Conservation (phyloP, 164 flowering plant genomes). For the Tetracentron sinense region DNA sequence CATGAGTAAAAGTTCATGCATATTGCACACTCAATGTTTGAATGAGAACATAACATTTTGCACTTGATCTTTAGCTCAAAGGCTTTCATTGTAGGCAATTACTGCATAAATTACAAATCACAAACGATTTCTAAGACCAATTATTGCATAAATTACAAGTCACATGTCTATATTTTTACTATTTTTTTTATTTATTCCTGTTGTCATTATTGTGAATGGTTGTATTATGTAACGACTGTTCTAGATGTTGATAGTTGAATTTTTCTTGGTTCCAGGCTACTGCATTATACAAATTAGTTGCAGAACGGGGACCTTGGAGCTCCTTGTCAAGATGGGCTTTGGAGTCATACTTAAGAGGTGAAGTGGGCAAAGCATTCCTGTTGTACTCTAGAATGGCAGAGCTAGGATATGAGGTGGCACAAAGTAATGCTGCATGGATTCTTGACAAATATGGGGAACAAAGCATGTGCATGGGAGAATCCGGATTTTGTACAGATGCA, state of each 20-base stretch:
- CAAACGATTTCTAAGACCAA: background rate
- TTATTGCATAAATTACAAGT: background rate
- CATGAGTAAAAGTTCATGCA: no score
- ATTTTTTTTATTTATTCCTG: background rate
- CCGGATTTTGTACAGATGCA: conserved; percentile 79
- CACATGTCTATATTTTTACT: background rate
- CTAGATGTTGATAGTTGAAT: background rate
- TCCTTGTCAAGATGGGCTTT: conserved; percentile 96
- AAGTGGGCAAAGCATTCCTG: conserved; percentile 82
- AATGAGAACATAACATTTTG: no score
- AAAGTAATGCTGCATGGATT: conserved; percentile 99
- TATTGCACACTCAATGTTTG: no score
- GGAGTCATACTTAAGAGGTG: conserved; percentile 91
- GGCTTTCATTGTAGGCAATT: background rate
- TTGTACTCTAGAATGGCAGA: conserved; percentile 97
- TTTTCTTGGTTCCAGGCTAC: conserved; percentile 59
- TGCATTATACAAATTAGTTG: conserved; percentile 82
- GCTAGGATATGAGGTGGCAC: conserved; percentile 94
- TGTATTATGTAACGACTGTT: background rate
- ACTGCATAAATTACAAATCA: background rate
- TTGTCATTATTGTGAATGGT: background rate
- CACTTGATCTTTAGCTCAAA: no score
- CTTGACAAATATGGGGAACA: conserved; percentile 88
- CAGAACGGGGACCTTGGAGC: conserved; percentile 99
- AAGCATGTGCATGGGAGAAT: conserved; percentile 93